phyloP scores from a whole-genome alignment of 1,284 basidiomycete species.

The Malassezia arunalokei region DNA sequence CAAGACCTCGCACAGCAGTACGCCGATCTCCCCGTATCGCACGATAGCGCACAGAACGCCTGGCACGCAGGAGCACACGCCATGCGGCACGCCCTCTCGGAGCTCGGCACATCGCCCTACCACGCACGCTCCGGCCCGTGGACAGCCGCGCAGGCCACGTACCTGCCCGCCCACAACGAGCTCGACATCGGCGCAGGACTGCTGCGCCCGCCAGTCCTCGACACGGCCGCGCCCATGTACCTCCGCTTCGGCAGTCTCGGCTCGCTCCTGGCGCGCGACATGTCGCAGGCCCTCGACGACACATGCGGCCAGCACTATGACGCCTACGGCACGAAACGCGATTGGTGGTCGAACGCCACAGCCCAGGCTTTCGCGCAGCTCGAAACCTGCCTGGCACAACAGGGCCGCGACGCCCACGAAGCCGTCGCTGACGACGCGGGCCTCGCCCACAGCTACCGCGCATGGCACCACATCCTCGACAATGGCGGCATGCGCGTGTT shows the following conservation, averaged over 20 bases:
- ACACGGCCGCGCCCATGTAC: slow-evolving; percentile 70
- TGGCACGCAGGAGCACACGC: slow-evolving; percentile 45
- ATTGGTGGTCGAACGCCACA: slow-evolving; percentile 65
- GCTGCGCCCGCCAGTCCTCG: slow-evolving; percentile 83
- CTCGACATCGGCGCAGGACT: slow-evolving; percentile 96
- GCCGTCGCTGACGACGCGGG: slow-evolving; percentile 56
- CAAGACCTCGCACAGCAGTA: slow-evolving; percentile 59
- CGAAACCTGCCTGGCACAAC: slow-evolving; percentile 74
- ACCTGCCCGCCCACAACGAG: slow-evolving; percentile 49
- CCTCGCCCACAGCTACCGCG: slow-evolving; percentile 43
- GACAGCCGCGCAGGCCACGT: slow-evolving; percentile 52
- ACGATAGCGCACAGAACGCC: slow-evolving; percentile 73
- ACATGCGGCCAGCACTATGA: slow-evolving; percentile 58
- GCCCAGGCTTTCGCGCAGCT: slow-evolving; percentile 69
- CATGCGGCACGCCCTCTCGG: slow-evolving; percentile 63
- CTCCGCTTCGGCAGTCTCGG: slow-evolving; percentile 61
- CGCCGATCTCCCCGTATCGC: slow-evolving; percentile 55
- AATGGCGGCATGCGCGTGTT: slow-evolving; percentile 25
- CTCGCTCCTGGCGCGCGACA: slow-evolving; percentile 33
- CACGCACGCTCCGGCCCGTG: slow-evolving; percentile 58
- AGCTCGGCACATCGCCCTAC: slow-evolving; percentile 48
- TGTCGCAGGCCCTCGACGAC: slow-evolving; percentile 81
- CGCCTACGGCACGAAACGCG: slow-evolving; percentile 53
- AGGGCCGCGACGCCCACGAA: slow-evolving; percentile 63
- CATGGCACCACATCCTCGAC: slow-evolving; percentile 42